Evolutionary conservation across 192 early-diverging fungal species (phyloP).

Genomic region (Gamsiella multidivaricata): DNA sequence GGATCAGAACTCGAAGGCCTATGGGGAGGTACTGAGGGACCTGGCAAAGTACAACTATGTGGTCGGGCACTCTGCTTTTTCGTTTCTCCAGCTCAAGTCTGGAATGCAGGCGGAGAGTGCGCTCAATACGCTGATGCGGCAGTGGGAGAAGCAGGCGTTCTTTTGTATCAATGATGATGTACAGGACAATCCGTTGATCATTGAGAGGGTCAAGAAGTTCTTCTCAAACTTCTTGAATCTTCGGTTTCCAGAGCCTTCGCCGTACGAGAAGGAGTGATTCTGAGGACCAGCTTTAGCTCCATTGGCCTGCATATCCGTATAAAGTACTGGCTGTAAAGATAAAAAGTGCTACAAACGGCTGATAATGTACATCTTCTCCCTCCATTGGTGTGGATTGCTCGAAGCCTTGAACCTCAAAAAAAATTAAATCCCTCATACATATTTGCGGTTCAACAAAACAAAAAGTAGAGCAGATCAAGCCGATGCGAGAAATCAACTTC

Average conservation of each 20-base stretch:
- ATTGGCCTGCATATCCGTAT: neutral
- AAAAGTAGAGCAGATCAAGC: too few relatives aligned
- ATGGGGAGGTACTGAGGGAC: conserved; percentile 5
- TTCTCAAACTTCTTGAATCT: conserved; percentile 20
- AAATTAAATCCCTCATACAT: neutral
- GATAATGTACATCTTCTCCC: neutral
- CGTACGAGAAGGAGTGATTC: conserved; percentile 20
- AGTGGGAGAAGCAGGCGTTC: neutral
- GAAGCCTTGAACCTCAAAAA: too few relatives aligned
- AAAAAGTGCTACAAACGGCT: neutral
- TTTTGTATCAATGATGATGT: conserved; percentile 52
- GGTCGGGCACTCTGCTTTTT: conserved; percentile 2
- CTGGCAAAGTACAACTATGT: conserved; percentile 48
- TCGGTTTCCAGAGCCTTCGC: conserved; percentile 16
- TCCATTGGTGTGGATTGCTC: conserved; percentile 13
- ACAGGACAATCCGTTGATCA: conserved; percentile 17
- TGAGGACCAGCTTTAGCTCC: too few relatives aligned
- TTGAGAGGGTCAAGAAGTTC: neutral
- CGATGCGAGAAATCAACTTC: too few relatives aligned
- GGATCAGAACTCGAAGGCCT: conserved; percentile 7
- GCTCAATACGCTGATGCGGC: conserved; percentile 2
- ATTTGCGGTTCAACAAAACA: too few relatives aligned
- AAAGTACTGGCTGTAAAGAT: neutral
- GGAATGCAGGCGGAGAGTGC: neutral
- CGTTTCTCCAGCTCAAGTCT: conserved; percentile 24